These are phyloP conservation scores for Rubia peregrina DNA, from an alignment of 305 asterid genomes.

Conservation along the genomic window DNA sequence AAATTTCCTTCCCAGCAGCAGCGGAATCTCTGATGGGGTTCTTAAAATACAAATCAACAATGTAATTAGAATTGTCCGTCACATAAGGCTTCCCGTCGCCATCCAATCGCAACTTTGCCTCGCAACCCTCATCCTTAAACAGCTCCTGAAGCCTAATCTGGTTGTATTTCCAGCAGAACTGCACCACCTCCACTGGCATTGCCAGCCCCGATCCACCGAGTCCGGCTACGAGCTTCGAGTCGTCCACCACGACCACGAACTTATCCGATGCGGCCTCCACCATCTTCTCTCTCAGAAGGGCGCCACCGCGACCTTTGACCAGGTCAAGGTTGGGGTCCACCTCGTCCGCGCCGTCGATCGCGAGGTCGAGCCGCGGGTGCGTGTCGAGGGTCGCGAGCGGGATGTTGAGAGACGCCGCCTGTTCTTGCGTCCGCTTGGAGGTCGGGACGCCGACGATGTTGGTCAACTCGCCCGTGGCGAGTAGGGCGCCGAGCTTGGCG, in stretches of 20 bases:
- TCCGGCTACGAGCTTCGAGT: slow-evolving; percentile 66
- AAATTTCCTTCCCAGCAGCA: slow-evolving; percentile 63
- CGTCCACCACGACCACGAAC: slow-evolving; percentile 81
- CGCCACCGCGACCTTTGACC: slow-evolving; percentile 97
- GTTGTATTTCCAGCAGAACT: slow-evolving; percentile 88
- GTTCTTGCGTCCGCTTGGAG: slow-evolving; percentile 77
- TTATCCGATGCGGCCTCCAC: slow-evolving; percentile 85
- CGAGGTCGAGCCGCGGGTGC: slow-evolving; percentile 75
- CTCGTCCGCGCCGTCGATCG: slow-evolving; percentile 95
- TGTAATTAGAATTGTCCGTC: slow-evolving; percentile 79
- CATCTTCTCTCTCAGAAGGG: slow-evolving; percentile 86
- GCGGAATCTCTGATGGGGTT: slow-evolving; percentile 71
- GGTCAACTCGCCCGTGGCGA: slow-evolving; percentile 58
- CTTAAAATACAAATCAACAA: slow-evolving; percentile 80
- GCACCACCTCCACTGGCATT: slow-evolving; percentile 95
- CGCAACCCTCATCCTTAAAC: slow-evolving; percentile 67
- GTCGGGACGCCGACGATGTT: slow-evolving; percentile 85
- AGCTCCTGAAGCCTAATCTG: slow-evolving; percentile 55
- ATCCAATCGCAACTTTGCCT: slow-evolving; percentile 68
- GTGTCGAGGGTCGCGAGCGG: slow-evolving; percentile 70
- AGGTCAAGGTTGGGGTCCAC: slow-evolving; percentile 84
- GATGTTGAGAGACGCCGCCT: slow-evolving; percentile 64
- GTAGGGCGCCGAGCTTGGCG: slow-evolving; percentile 64
- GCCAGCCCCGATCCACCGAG: slow-evolving; percentile 85
- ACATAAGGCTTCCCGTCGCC: slow-evolving; percentile 75